phyloP scores from a whole-genome alignment of 192 early-diverging fungal species.

The Paraglomus occultum region DNA sequence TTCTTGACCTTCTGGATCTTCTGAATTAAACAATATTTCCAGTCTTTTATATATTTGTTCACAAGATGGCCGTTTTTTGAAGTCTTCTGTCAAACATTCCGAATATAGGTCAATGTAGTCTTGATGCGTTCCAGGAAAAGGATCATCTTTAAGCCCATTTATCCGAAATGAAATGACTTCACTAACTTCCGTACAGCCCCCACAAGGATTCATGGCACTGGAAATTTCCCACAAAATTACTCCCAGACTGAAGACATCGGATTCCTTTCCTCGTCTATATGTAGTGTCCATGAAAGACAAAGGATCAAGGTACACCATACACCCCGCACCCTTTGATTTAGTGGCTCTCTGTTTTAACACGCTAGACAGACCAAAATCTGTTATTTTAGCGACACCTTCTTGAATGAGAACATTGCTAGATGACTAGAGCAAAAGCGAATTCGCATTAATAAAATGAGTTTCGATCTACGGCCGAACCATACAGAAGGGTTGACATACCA shows the following conservation, averaged over 20 bases:
- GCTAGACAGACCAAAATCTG: constrained; percentile 22
- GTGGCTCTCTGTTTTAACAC: neutral
- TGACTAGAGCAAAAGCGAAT: neutral
- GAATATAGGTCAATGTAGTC: constrained; percentile 41
- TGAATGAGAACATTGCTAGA: constrained; percentile 16
- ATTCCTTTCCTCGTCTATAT: constrained; percentile 32
- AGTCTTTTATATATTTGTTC: constrained; percentile 15
- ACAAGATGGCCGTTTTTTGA: constrained; percentile 31
- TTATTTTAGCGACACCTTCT: neutral
- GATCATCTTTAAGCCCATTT: constrained; percentile 26
- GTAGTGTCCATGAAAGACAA: too few relatives aligned
- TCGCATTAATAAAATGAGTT: neutral
- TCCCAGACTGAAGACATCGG: constrained; percentile 44
- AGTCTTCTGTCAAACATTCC: constrained; percentile 37
- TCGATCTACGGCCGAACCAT: neutral
- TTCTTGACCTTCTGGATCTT: too few relatives aligned
- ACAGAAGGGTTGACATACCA: neutral
- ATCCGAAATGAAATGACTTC: neutral
- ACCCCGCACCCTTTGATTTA: neutral
- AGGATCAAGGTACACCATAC: constrained; percentile 16
- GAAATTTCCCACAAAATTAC: constrained; percentile 46
- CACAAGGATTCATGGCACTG: neutral
- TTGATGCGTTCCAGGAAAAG: constrained; percentile 34
- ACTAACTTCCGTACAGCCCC: constrained; percentile 27
- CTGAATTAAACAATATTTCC: too few relatives aligned